A percentile compares a stretch with the other conserved stretches of the same genome.
Evolutionary conservation across 345 rosid genomes (phyloP).

Genomic region (Eucalyptus virginea): DNA sequence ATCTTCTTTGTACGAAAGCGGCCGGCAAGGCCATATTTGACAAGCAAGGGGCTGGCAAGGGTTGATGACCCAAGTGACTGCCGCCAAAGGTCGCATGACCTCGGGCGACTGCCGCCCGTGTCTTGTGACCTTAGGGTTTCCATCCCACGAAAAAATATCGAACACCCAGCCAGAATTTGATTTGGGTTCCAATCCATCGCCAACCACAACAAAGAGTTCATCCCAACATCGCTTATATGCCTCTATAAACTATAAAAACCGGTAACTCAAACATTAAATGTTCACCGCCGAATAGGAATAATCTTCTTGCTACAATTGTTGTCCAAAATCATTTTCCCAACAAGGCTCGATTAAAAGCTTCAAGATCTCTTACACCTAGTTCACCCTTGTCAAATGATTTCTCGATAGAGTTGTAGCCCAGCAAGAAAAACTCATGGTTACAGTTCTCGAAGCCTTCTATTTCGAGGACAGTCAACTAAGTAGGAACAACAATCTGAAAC

Average conservation of each 20-base stretch:
- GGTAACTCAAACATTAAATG: background rate
- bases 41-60: too few species aligned
- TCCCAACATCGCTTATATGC: background rate
- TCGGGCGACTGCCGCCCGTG: fast-evolving
- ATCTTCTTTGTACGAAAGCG: too few species aligned
- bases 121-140: background rate
- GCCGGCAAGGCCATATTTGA: too few species aligned
- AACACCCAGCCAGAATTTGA: background rate
- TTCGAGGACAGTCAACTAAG: background rate
- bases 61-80: too few species aligned
- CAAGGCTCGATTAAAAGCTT: background rate
- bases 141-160: background rate
- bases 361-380: background rate
- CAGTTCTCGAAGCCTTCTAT: background rate
- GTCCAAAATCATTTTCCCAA: background rate
- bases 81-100: fast-evolving
- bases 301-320: background rate
- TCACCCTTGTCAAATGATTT: background rate
- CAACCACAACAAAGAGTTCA: background rate
- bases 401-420: background rate
- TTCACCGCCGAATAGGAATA: background rate
- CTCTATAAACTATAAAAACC: background rate
- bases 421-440: background rate
- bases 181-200: background rate
- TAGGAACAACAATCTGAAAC: background rate